These are phyloP conservation scores for Bolboschoenoplectus hybrid DNA, from an alignment of 202 grass and related monocot genomes.

Conservation along the genomic window DNA sequence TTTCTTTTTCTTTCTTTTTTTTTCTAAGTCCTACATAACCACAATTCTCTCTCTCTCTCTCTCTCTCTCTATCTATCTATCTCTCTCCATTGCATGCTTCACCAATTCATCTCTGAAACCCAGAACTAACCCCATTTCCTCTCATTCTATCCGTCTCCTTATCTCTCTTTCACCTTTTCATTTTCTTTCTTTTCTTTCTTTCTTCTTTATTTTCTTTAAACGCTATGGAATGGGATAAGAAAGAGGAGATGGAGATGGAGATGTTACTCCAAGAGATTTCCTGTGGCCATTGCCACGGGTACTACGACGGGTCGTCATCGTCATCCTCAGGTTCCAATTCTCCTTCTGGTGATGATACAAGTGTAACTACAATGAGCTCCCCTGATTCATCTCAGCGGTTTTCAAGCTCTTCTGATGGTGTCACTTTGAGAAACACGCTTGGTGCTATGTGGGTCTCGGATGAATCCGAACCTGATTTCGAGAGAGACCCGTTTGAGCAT, in stretches of 20 bases:
- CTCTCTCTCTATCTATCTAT: neutral
- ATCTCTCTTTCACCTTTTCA: conserved; percentile 1
- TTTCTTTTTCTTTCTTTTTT: conserved; percentile 21
- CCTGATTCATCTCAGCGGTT: conserved; percentile 45
- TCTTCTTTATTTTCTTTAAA: neutral
- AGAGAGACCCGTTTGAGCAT: conserved; percentile 3
- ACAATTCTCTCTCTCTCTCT: neutral
- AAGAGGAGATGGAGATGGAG: conserved; percentile 81
- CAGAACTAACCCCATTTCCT: neutral
- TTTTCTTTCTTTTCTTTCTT: neutral
- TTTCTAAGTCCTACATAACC: neutral
- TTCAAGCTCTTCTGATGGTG: conserved; percentile 45
- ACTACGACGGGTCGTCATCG: neutral
- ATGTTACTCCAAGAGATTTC: conserved; percentile 83
- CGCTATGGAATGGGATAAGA: conserved; percentile 34
- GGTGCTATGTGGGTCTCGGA: conserved; percentile 12
- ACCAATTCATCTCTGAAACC: conserved; percentile 17
- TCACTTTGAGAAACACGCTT: conserved; percentile 7
- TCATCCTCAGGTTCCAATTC: conserved; percentile 5
- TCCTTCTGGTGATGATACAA: neutral
- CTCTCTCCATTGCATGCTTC: conserved; percentile 15
- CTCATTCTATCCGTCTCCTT: neutral
- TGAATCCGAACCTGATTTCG: neutral
- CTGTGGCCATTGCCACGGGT: conserved; percentile 44
- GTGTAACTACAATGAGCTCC: conserved; percentile 37